phyloP scores from a whole-genome alignment of 1,284 basidiomycete genomes.

The Cryptococcus sp. region DNA sequence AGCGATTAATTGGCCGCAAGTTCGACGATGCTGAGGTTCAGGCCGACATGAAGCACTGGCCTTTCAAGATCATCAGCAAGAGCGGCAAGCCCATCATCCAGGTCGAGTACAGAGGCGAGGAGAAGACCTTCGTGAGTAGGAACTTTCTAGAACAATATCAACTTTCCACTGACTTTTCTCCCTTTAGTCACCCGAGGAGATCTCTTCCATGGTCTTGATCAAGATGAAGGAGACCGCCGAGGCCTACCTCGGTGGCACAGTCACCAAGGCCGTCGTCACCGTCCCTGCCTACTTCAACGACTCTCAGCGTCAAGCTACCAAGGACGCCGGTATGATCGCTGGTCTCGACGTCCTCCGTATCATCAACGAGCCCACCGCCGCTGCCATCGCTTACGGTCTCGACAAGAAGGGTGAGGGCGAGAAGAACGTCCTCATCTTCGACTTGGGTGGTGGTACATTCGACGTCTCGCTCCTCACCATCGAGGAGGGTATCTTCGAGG shows the following conservation, averaged over 20 bases:
- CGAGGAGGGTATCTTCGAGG: slow-evolving; percentile 65
- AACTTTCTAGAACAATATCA: neutral
- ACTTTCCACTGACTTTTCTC: slow-evolving; percentile 11
- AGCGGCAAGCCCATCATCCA: slow-evolving; percentile 81
- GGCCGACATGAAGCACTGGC: slow-evolving; percentile 65
- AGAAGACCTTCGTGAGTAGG: slow-evolving; percentile 77
- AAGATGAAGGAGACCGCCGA: slow-evolving; percentile 93
- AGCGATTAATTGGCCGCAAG: slow-evolving; percentile 79
- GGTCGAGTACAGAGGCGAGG: slow-evolving; percentile 82
- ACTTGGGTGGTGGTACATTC: slow-evolving; percentile 90
- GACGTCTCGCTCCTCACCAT: slow-evolving; percentile 67
- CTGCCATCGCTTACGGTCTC: slow-evolving; percentile 62
- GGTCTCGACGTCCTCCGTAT: slow-evolving; percentile 68
- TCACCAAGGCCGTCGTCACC: slow-evolving; percentile 69
- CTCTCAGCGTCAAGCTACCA: slow-evolving; percentile 67
- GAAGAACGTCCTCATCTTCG: slow-evolving; percentile 99
- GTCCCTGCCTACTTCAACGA: slow-evolving; percentile 71
- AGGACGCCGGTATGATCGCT: slow-evolving; percentile 64
- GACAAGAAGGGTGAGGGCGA: slow-evolving; percentile 79
- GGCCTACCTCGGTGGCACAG: slow-evolving; percentile 64
- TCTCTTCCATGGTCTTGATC: slow-evolving; percentile 96
- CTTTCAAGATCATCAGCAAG: slow-evolving; percentile 78
- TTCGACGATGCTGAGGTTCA: slow-evolving; percentile 74
- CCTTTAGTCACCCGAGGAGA: slow-evolving; percentile 52
- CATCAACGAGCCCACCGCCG: slow-evolving; percentile 65